Conservation (phyloP, 768 basidiomycete genomes). For the Phylloporus arenicola region DNA sequence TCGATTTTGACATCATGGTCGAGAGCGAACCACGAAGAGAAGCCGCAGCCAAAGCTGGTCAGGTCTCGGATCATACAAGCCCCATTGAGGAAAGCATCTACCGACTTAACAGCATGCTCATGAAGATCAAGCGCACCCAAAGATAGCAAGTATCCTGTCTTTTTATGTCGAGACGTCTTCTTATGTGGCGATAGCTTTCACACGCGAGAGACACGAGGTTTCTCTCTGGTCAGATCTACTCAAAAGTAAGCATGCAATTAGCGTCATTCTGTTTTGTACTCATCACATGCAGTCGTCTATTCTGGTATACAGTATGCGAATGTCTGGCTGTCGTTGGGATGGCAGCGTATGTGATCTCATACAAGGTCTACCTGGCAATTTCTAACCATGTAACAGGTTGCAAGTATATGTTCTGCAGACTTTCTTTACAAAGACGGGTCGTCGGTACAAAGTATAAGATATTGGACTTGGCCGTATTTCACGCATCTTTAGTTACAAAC, state of each 20-base stretch:
- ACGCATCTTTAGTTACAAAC: constrained; percentile 3
- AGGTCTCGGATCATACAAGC: constrained; percentile 88
- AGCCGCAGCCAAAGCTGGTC: constrained; percentile 80
- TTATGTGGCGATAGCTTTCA: constrained; percentile 61
- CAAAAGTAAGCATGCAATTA: constrained; percentile 52
- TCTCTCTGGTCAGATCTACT: constrained; percentile 85
- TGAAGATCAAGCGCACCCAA: constrained; percentile 88
- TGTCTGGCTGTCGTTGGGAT: constrained; percentile 73
- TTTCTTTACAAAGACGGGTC: constrained; percentile 93
- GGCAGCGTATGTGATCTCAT: constrained; percentile 64
- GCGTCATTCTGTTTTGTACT: neutral
- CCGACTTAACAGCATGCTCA: constrained; percentile 79
- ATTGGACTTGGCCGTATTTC: constrained; percentile 7
- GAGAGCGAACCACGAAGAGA: constrained; percentile 93
- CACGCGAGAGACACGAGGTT: constrained; percentile 91
- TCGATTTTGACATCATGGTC: constrained; percentile 97
- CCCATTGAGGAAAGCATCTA: constrained; percentile 95
- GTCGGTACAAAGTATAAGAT: constrained; percentile 78
- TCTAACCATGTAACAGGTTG: constrained; percentile 41
- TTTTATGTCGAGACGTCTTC: neutral
- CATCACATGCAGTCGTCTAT: constrained; percentile 59
- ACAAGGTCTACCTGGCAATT: constrained; percentile 1
- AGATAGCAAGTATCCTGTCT: constrained; percentile 63
- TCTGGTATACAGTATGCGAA: constrained; percentile 90
- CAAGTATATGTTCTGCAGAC: constrained; percentile 93